Evolutionary conservation across 768 basidiomycete species (phyloP).

Genomic region (Suillus americanus): DNA sequence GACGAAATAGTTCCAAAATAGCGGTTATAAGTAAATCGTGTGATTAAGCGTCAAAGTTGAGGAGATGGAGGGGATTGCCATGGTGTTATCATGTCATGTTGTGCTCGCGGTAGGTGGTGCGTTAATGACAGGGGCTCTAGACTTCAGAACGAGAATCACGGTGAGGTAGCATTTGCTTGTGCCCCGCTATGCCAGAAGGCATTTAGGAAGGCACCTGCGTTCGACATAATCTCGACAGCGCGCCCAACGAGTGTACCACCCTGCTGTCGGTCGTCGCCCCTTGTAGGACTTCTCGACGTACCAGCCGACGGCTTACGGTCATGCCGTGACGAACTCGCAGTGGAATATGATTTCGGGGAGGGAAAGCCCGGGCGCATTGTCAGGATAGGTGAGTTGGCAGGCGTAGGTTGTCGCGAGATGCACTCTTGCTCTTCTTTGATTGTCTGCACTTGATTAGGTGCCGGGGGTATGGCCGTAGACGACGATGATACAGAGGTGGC

Average conservation of each 20-base stretch:
- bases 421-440: slow-evolving; percentile 36
- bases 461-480: slow-evolving; percentile 18
- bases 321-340: slow-evolving; percentile 6
- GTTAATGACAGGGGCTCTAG: neutral
- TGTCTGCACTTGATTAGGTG: slow-evolving; percentile 2
- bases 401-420: slow-evolving; percentile 50
- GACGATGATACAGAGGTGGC: slow-evolving; percentile 1
- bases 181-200: slow-evolving; percentile 47
- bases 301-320: slow-evolving; percentile 20
- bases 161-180: slow-evolving; percentile 19
- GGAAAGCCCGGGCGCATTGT: slow-evolving; percentile 26
- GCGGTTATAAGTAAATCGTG: slow-evolving; percentile 25
- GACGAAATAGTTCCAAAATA: slow-evolving; percentile 30
- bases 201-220: slow-evolving; percentile 76
- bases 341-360: slow-evolving; percentile 7
- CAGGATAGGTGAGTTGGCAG: slow-evolving; percentile 59
- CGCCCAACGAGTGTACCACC: slow-evolving; percentile 50
- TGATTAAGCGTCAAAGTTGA: neutral
- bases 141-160: slow-evolving; percentile 12
- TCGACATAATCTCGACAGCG: slow-evolving; percentile 78
- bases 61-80: neutral
- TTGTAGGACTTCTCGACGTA: slow-evolving; percentile 24
- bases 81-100: neutral
- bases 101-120: neutral
- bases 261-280: slow-evolving; percentile 32